phyloP scores from a whole-genome alignment of 2,329 filamentous ascomycete species.

The Fusarium subtropicale region DNA sequence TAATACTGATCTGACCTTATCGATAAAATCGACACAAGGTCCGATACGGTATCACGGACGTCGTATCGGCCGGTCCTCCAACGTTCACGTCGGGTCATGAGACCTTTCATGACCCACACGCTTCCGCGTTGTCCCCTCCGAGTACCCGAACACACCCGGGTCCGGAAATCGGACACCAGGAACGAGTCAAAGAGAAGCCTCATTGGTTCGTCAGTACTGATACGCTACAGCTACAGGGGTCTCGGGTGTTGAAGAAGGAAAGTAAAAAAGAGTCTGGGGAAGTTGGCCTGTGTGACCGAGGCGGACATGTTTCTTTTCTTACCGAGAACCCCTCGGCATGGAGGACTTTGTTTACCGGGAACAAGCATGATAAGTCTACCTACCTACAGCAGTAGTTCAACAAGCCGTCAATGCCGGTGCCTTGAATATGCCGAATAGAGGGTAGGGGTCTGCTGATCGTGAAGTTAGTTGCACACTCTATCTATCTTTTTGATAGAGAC shows the following conservation, averaged over 20 bases:
- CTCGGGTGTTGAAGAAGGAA: constrained; percentile 3
- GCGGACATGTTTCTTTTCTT: constrained; percentile 17
- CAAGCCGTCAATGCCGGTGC: constrained; percentile 6
- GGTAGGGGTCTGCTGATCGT: constrained; percentile 31
- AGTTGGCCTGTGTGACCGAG: constrained; percentile 24
- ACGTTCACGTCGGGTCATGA: constrained; percentile 31
- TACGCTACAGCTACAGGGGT: background rate
- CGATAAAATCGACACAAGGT: constrained; percentile 39
- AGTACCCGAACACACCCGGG: constrained; percentile 32
- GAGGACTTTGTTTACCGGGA: constrained; percentile 8
- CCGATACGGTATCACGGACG: constrained; percentile 17
- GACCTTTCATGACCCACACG: constrained; percentile 31
- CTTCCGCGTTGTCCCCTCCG: constrained; percentile 43
- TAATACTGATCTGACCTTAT: background rate
- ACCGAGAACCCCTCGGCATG: constrained; percentile 22
- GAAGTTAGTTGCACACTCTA: constrained; percentile 3
- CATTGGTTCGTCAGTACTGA: constrained; percentile 20
- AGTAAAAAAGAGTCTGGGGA: constrained; percentile 29
- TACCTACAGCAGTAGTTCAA: background rate
- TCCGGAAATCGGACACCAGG: constrained; percentile 40
- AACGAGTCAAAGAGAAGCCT: constrained; percentile 8
- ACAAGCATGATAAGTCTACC: constrained; percentile 15
- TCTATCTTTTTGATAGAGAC: background rate
- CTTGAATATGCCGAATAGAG: constrained; percentile 4
- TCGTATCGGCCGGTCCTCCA: constrained; percentile 34